Percentiles rank a stretch among this genome's conserved stretches.
These are phyloP conservation scores for Thalassiosira livingstoniorum DNA, from an alignment of 352 stramenopile species.

Conservation along the genomic window DNA sequence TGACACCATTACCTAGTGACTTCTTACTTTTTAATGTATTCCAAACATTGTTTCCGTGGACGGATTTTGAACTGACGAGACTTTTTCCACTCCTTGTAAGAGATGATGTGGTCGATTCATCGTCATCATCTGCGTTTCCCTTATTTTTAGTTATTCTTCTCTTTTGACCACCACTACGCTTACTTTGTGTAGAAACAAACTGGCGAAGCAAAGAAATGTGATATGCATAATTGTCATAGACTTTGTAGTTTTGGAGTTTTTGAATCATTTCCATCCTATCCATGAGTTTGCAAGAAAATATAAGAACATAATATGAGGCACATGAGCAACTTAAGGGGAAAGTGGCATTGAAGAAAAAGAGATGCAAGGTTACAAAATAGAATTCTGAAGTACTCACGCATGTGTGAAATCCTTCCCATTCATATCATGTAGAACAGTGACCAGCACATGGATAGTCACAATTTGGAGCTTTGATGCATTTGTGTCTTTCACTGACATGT, in stretches of 20 bases:
- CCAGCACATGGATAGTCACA: conserved; percentile 58
- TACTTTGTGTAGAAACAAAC: conserved; percentile 51
- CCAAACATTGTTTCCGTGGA: conserved; percentile 52
- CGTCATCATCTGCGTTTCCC: no score
- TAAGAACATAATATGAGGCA: conserved; percentile 8
- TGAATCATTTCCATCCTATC: conserved; percentile 67
- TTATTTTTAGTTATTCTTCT: conserved; percentile 22
- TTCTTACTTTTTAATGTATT: conserved; percentile 36
- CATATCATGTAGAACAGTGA: conserved; percentile 54
- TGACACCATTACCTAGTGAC: not conserved
- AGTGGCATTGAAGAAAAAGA: conserved; percentile 5
- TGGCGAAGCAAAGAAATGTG: conserved; percentile 69
- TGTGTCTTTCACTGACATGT: not conserved
- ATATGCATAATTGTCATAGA: conserved; percentile 75
- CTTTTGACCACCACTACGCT: not conserved
- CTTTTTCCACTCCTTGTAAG: not conserved
- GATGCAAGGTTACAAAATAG: not conserved
- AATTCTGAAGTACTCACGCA: conserved; percentile 50
- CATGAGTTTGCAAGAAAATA: no score
- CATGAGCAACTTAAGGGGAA: conserved; percentile 1
- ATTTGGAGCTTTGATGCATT: conserved; percentile 57
- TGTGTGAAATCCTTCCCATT: conserved; percentile 31
- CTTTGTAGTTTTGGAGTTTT: conserved; percentile 51
- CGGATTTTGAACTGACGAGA: conserved; percentile 7
- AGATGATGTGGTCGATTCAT: no score